Conservation (phyloP, 78 protist genomes). For the Dictyostelium capitatum region DNA sequence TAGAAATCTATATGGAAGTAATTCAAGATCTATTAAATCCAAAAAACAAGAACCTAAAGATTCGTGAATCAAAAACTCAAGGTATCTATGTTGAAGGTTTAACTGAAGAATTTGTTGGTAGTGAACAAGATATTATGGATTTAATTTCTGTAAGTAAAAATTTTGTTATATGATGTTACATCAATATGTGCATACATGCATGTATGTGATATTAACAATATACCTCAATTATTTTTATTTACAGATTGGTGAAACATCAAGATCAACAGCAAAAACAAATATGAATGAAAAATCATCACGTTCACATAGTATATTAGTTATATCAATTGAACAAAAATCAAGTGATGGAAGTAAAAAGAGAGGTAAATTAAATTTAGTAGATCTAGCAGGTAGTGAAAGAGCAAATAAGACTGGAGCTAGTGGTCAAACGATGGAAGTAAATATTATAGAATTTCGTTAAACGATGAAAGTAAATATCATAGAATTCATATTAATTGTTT, state of each 20-base stretch:
- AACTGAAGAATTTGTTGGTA: constrained; percentile 68
- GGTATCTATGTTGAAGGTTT: constrained; percentile 84
- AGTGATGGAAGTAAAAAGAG: constrained; percentile 53
- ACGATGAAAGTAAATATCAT: no score
- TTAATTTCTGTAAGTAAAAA: background rate
- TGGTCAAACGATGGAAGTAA: constrained; percentile 77
- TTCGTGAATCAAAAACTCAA: constrained; percentile 70
- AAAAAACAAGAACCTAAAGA: constrained; percentile 59
- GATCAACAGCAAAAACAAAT: constrained; percentile 68
- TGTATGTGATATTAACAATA: background rate
- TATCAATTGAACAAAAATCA: constrained; percentile 77
- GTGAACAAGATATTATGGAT: constrained; percentile 64
- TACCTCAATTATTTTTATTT: no score
- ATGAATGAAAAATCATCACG: constrained; percentile 84
- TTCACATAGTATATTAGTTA: constrained; percentile 57
- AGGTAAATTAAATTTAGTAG: constrained; percentile 85
- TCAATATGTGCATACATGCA: background rate
- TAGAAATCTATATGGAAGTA: constrained; percentile 86
- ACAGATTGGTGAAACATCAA: constrained; percentile 54
- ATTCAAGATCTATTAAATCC: constrained; percentile 75
- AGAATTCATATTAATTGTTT: no score
- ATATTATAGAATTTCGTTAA: no score
- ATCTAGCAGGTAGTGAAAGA: constrained; percentile 90
- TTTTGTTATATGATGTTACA: no score
- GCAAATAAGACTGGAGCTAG: constrained; percentile 73